Base-by-base conservation (phyloP, 2,329 filamentous ascomycete genomes). In the Phialocephala sp. region DNA sequence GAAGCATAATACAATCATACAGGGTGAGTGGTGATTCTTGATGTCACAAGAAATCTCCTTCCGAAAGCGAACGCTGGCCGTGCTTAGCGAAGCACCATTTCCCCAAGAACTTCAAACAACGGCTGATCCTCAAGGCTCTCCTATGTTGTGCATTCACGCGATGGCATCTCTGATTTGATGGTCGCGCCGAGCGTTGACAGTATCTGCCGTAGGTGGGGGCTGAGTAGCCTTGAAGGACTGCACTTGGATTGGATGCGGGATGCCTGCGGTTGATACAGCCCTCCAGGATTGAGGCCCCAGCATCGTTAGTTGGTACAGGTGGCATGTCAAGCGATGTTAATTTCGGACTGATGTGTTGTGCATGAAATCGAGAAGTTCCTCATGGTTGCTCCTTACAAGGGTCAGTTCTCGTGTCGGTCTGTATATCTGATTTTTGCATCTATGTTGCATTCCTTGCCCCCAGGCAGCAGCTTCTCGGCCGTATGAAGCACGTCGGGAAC, bases 1-100 rank as follows among this genome's bases (percentile, higher is more conserved):
- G 65, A 54, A 66, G 36, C 71, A 70, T 72, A 32, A 47, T 63
- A 43, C 14, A 56, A 32, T 59, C 27, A 14, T 37, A 54, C 15
- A 27, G 18, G 8, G 24, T 41, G n/a, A 60, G 57, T 14, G 4
- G 50, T 32, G 22, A 24, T 32, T 54, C 12, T 8, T 24, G 27
- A 27, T 35, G 45, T 27, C 9, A 11, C 22, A n/a, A 15, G 14
- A 14, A 8, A 32, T 27, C 50, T 27, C 20, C 20, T 22, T n/a
- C 22, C 14, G 50, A 35, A 32, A 54, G 5, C 24, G 50, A 14
- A 12, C n/a, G 27, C 22, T 35, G 22, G 12, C 22, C 50, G 50
- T n/a, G 22, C 32, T 62, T 56, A 62, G 45, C 47, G 64, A 66
- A 22, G 50, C 14, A 6, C 8, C 15, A 39, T 41, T 56, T 57